Evolutionary conservation across 129 eudicot species (phyloP), one percentile per base, ranked within the genome.

Genomic region (Pseudognaphalium luteoalbum): DNA sequence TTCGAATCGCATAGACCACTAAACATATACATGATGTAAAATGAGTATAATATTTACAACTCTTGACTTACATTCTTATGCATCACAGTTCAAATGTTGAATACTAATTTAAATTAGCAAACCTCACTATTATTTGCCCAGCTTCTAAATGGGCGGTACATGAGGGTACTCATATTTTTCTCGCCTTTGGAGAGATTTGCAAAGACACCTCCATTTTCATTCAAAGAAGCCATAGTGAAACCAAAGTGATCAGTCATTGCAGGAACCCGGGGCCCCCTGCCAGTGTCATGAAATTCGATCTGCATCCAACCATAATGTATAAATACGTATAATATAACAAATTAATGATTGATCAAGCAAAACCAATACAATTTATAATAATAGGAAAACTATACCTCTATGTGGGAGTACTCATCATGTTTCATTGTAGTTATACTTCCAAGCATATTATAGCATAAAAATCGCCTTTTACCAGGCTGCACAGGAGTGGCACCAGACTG

Each of bases 101-200:
- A 32, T 16, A 65, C 42, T 65, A 6, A 21, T 10, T 6, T 10
- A 52, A 15, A 68, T n/a, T 28, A 32, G 69, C 87, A 73, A 30
- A 95, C 99, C 99, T 95, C 99, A 35, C 99, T 95, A 68, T 95
- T 95, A 76, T 83, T 91, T 51, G 99, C 99, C 99, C 99, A 95
- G 79, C 92, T 91, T 81, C 85, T 87, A 74, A 91, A 95, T 5
- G 97, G 97, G 32, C 99, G 92, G 81, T 89, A 95, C 99, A 95
- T 95, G 72, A 95, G 92, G 39, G 96, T 91, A 75, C 99, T 91
- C 96, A 89, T 76, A 75, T 80, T 85, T 83, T 95, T 95, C 77
- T 91, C 97, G 21, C 97, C 98, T 90, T 91, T 95, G 83, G 91
- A 83, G 20, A 84, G 91, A 82, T 95, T 95, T 70, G 97, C 97